Evolutionary conservation across 1,139 yeast genomes (phyloP).

Genomic region (Geotrichum armillariae): DNA sequence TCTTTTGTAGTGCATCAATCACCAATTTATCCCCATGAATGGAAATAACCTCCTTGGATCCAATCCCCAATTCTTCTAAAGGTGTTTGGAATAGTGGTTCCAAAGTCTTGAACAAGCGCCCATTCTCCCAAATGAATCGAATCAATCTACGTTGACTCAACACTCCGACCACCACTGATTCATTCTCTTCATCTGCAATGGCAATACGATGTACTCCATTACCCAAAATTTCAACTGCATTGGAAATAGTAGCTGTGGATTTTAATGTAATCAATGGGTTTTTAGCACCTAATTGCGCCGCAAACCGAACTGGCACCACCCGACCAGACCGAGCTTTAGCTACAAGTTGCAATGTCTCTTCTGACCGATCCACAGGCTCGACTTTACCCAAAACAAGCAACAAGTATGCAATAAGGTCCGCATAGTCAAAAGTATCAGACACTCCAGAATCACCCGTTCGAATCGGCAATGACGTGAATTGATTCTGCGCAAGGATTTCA

Average conservation of each 20-base stretch:
- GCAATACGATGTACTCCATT: constrained; percentile 93
- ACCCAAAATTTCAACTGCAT: constrained; percentile 82
- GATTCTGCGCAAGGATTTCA: constrained; percentile 66
- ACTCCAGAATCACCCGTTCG: constrained; percentile 46
- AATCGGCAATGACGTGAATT: constrained; percentile 86
- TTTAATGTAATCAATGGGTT: constrained; percentile 80
- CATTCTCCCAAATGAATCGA: constrained; percentile 86
- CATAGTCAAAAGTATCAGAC: constrained; percentile 81
- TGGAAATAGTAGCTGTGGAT: constrained; percentile 64
- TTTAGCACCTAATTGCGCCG: constrained; percentile 70
- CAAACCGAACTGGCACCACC: constrained; percentile 74
- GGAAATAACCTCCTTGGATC: constrained; percentile 67
- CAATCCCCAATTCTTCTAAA: constrained; percentile 65
- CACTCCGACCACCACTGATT: constrained; percentile 54
- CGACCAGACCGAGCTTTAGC: constrained; percentile 41
- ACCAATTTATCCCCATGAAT: constrained; percentile 83
- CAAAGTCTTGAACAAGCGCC: constrained; percentile 76
- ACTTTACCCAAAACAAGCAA: constrained; percentile 68
- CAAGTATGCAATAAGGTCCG: constrained; percentile 84
- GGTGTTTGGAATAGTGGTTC: constrained; percentile 71
- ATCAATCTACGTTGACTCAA: constrained; percentile 86
- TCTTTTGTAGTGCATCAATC: constrained; percentile 80
- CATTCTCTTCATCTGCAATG: constrained; percentile 54
- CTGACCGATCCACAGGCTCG: constrained; percentile 35
- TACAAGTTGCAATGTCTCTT: constrained; percentile 34